A percentile compares a stretch with the other conserved stretches of the same genome.
Evolutionary conservation across 2,329 filamentous ascomycete genomes (phyloP).

Genomic region (Trichoderma sp.): DNA sequence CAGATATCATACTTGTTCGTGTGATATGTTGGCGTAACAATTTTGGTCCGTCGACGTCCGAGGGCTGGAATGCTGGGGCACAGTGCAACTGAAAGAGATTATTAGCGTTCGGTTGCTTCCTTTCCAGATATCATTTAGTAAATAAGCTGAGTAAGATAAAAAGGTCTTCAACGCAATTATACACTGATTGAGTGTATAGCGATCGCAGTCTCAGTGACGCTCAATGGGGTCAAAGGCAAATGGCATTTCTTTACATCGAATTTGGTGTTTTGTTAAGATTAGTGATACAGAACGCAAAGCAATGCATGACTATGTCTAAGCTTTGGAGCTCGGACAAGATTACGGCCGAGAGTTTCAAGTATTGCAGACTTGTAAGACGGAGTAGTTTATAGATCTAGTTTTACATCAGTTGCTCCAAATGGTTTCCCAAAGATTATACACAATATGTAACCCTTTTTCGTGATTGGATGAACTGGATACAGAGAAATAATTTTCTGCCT

Average conservation of each 20-base stretch:
- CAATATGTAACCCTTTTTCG: background rate
- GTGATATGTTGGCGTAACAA: background rate
- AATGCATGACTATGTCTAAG: too few species aligned
- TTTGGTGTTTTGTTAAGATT: background rate
- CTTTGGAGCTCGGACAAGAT: too few species aligned
- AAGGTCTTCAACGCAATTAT: background rate
- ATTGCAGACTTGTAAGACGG: background rate
- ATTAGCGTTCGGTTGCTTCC: background rate
- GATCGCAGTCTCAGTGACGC: background rate
- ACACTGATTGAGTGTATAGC: background rate
- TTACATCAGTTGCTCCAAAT: background rate
- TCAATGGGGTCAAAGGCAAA: background rate
- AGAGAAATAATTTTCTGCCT: background rate
- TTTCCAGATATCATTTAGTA: background rate
- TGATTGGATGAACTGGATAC: background rate
- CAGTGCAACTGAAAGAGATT: background rate
- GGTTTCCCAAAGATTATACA: background rate
- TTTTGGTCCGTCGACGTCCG: background rate
- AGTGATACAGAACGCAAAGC: too few species aligned
- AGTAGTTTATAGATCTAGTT: background rate
- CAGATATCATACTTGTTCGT: background rate
- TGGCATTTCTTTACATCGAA: too few species aligned
- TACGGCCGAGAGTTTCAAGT: background rate
- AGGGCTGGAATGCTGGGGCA: background rate
- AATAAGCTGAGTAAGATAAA: conserved; percentile 10